A percentile compares a stretch with the other conserved stretches of the same genome.
These are phyloP conservation scores for Lentinula guzmanii DNA, from an alignment of 768 basidiomycete species.

Conservation along the genomic window DNA sequence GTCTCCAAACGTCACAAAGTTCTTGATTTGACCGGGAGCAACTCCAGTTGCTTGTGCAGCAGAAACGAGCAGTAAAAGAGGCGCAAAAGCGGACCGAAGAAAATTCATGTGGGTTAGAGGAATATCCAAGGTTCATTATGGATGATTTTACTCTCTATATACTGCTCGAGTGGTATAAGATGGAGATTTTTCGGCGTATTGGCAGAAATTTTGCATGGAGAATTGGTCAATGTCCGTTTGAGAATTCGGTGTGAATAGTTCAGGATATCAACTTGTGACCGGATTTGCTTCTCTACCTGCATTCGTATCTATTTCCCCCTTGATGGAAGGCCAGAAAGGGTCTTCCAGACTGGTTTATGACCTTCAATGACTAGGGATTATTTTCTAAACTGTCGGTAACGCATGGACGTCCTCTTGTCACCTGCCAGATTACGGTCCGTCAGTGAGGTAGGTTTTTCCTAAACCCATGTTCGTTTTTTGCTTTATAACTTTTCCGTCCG, in stretches of 20 bases:
- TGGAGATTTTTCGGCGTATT: background rate
- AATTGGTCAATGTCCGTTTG: background rate
- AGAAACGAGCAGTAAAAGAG: background rate
- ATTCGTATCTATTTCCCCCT: background rate
- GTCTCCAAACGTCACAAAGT: constrained; percentile 65
- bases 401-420: too few relatives aligned
- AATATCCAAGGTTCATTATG: background rate
- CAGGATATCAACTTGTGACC: background rate
- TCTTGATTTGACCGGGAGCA: constrained; percentile 44
- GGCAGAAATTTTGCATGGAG: background rate
- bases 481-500: too few relatives aligned
- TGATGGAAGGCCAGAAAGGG: background rate
- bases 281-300: background rate
- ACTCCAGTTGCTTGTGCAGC: constrained; percentile 16
- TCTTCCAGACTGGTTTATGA: background rate
- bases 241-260: background rate
- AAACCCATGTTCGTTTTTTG: too few relatives aligned
- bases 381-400: too few relatives aligned
- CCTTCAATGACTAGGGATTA: too few relatives aligned
- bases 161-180: background rate
- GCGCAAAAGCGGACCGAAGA: background rate
- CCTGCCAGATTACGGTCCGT: too few relatives aligned
- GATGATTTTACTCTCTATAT: background rate
- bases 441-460: too few relatives aligned
- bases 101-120: background rate